These are phyloP conservation scores for Misopates orontium DNA, from an alignment of 257 asterid species.

Conservation along the genomic window DNA sequence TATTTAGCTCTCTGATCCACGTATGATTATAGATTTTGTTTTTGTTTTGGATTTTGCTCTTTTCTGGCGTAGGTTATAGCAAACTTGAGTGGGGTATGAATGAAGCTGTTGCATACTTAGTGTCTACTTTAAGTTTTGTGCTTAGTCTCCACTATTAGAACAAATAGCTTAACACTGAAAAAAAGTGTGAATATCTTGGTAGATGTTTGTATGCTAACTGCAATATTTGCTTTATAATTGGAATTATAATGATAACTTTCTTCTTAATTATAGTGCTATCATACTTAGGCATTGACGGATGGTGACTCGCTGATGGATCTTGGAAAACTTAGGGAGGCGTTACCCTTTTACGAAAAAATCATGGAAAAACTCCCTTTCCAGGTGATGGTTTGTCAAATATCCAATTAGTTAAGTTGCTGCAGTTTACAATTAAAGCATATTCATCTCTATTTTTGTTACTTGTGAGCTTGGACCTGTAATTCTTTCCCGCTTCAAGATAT, in stretches of 20 bases:
- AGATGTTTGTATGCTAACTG: slow-evolving; percentile 4
- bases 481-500: neutral
- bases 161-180: neutral
- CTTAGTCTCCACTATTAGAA: neutral
- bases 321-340: slow-evolving; percentile 77
- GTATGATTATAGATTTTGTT: neutral
- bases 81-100: neutral
- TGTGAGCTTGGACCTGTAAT: too few species aligned
- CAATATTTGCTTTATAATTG: slow-evolving; percentile 11
- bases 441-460: too few species aligned
- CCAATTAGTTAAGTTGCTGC: neutral
- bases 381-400: slow-evolving; percentile 36
- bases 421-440: neutral
- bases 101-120: neutral
- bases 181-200: neutral
- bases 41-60: neutral
- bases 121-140: neutral
- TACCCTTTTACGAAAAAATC: slow-evolving; percentile 66
- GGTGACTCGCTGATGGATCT: slow-evolving; percentile 84
- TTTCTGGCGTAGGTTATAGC: too few species aligned
- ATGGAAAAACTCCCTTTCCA: slow-evolving; percentile 74
- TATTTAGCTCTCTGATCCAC: neutral
- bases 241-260: slow-evolving; percentile 45
- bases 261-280: slow-evolving; percentile 69
- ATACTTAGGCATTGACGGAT: slow-evolving; percentile 72